A percentile compares a stretch with the other conserved stretches of the same genome.
Evolutionary conservation across 768 basidiomycete species (phyloP).

Genomic region (Mycena filopes): DNA sequence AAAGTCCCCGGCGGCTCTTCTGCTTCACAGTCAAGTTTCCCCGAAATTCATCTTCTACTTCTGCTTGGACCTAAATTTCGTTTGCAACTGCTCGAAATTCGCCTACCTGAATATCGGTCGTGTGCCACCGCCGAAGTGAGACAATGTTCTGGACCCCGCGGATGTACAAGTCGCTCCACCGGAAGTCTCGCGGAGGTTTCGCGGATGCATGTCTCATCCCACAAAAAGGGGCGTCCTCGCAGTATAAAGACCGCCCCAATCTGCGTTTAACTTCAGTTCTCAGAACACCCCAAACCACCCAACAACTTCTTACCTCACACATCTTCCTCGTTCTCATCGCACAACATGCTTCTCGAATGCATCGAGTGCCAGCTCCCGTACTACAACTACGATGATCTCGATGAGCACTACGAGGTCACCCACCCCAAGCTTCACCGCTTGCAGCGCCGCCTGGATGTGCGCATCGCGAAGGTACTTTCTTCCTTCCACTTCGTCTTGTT

Average conservation of each 20-base stretch:
- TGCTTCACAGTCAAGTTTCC: too few species aligned
- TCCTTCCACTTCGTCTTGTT: neutral
- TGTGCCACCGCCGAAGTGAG: too few species aligned
- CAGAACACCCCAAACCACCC: neutral
- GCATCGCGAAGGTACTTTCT: conserved; percentile 14
- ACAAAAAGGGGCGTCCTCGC: neutral
- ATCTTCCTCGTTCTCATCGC: neutral
- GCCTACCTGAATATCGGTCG: too few species aligned
- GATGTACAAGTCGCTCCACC: conserved; percentile 11
- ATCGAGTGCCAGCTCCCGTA: conserved; percentile 26
- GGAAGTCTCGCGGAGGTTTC: too few species aligned
- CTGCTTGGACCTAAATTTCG: too few species aligned
- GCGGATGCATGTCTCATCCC: neutral
- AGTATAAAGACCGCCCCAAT: neutral
- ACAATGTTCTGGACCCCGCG: neutral
- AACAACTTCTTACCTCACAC: neutral
- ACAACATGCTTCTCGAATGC: conserved; percentile 28
- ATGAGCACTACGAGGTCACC: conserved; percentile 21
- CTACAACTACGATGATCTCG: conserved; percentile 23
- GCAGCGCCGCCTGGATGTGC: conserved; percentile 9
- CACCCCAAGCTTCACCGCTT: conserved; percentile 11
- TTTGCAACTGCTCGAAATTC: too few species aligned
- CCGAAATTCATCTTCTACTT: too few species aligned
- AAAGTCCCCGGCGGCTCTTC: too few species aligned
- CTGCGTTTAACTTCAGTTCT: neutral